These are phyloP conservation scores for Septoria petroselini DNA, from an alignment of 2,329 filamentous ascomycete genomes.

Conservation along the genomic window DNA sequence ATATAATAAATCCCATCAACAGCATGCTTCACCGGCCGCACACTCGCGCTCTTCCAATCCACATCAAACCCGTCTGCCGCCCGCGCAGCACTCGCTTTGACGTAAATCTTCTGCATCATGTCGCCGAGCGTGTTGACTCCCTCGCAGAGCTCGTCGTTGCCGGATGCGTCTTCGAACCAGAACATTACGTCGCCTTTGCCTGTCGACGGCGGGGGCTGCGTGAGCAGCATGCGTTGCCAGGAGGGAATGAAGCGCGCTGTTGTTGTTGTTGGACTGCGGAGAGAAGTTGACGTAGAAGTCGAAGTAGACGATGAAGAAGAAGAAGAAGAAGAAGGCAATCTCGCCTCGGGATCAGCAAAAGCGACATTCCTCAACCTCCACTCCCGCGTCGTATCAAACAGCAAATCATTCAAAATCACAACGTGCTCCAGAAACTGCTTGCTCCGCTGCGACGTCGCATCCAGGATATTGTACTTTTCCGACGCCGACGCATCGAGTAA, in stretches of 20 bases:
- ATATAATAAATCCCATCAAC: slow-evolving; percentile 22
- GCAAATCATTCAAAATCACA: slow-evolving; percentile 23
- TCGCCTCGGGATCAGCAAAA: slow-evolving; percentile 14
- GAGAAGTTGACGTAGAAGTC: too few relatives aligned
- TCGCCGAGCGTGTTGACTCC: slow-evolving; percentile 21
- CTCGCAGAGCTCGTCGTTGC: slow-evolving; percentile 22
- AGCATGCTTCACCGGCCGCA: slow-evolving; percentile 22
- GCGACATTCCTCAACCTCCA: slow-evolving; percentile 17
- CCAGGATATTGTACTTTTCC: slow-evolving; percentile 21
- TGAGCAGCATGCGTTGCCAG: slow-evolving; percentile 25
- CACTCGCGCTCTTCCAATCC: slow-evolving; percentile 15
- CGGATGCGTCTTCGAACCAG: slow-evolving; percentile 23
- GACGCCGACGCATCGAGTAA: slow-evolving; percentile 15
- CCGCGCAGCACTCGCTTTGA: slow-evolving; percentile 15
- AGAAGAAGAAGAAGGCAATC: too few relatives aligned
- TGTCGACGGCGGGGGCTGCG: slow-evolving; percentile 18
- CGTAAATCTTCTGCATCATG: slow-evolving; percentile 23
- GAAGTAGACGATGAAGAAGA: too few relatives aligned
- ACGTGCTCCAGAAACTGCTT: slow-evolving; percentile 22
- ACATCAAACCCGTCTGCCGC: slow-evolving; percentile 11
- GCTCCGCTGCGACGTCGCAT: slow-evolving; percentile 20
- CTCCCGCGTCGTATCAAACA: slow-evolving; percentile 22
- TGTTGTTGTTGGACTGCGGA: too few relatives aligned
- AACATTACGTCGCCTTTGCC: slow-evolving; percentile 24
- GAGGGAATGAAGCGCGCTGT: too few relatives aligned